Evolutionary conservation across 306 rosid genomes (phyloP).

Genomic region (Trifolium dubium): DNA sequence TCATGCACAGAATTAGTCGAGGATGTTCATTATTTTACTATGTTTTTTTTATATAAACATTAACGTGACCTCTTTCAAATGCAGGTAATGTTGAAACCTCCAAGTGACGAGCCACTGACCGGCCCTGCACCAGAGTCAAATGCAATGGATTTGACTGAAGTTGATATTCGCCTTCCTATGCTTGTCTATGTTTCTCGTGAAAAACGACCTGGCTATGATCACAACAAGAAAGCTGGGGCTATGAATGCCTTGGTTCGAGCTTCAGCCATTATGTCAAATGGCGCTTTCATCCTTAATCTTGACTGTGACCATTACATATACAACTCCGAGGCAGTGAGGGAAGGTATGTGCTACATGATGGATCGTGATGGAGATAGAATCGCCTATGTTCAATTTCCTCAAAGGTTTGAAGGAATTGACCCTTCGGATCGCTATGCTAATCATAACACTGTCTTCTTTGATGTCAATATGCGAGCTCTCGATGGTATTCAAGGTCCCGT

Average conservation of each 20-base stretch:
- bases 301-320: constrained; percentile 83
- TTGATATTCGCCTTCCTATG: constrained; percentile 84
- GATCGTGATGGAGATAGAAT: constrained; percentile 73
- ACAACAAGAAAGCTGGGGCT: constrained; percentile 90
- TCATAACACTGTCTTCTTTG: constrained; percentile 83
- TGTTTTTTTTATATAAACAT: not conserved
- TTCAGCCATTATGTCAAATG: constrained; percentile 81
- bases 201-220: constrained; percentile 84
- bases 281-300: constrained; percentile 78
- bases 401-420: constrained; percentile 85
- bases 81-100: constrained; percentile 80
- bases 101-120: constrained; percentile 65
- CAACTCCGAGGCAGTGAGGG: constrained; percentile 74
- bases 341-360: constrained; percentile 94
- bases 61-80: constrained; percentile 18
- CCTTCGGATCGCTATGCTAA: constrained; percentile 87
- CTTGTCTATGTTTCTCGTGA: constrained; percentile 84
- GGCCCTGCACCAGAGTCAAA: constrained; percentile 55
- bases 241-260: constrained; percentile 87
- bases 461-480: constrained; percentile 81
- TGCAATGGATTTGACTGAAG: constrained; percentile 55
- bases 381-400: constrained; percentile 78
- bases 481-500: constrained; percentile 87
- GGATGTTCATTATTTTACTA: not conserved
- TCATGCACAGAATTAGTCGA: not conserved